Base-by-base conservation (phyloP, 2,329 filamentous ascomycete species). In the Ophiostoma montium region DNA sequence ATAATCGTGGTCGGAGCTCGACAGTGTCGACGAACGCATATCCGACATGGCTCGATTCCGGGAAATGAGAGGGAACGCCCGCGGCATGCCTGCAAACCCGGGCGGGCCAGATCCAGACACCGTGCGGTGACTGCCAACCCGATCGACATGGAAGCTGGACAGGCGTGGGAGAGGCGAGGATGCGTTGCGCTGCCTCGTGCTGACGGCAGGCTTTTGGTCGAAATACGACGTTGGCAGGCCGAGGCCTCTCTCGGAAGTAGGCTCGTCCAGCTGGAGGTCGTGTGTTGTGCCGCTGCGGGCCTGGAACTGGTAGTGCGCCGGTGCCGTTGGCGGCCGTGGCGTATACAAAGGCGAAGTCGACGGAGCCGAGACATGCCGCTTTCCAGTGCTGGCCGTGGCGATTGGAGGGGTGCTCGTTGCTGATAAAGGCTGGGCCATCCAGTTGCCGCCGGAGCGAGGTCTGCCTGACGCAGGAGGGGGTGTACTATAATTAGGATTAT, bases 1-100 rank as follows among this genome's bases (percentile, higher is more conserved):
- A 53, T 68, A 69, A 52, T 86, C 82, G 59, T 76, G 74, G 57
- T 88, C 84, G 4, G 55, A 86, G 52, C 80, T 81, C 53, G 78
- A 76, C 55, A 82, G 70, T 27, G 80, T 84, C 21, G 81, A 85
- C 16, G 74, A 69, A 48, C 74, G 70, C 56, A 80, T 77, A 38
- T 64, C 63, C 1, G 63, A 65, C 5, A 61, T 57, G 7, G 60
- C 62, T 18, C 65, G 59, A 52, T 60, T 63, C 66, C 62, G 70
- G 52, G 64, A 70, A 62, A 67, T 68, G 50, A 57, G 52, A 1
- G 55, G 58, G 48, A 49, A 58, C 27, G 49, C 50, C 49, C 54
- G 62, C 15, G 50, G 50, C 10, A 43, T 61, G 49, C 63, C 48
- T 6, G 47, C 47, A 19, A 44, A 54, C 1, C 39, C 44, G 1